Evolutionary conservation across 2,329 filamentous ascomycete species (phyloP), one percentile per base, ranked within the genome.

Genomic region (Talaromyces sp.): DNA sequence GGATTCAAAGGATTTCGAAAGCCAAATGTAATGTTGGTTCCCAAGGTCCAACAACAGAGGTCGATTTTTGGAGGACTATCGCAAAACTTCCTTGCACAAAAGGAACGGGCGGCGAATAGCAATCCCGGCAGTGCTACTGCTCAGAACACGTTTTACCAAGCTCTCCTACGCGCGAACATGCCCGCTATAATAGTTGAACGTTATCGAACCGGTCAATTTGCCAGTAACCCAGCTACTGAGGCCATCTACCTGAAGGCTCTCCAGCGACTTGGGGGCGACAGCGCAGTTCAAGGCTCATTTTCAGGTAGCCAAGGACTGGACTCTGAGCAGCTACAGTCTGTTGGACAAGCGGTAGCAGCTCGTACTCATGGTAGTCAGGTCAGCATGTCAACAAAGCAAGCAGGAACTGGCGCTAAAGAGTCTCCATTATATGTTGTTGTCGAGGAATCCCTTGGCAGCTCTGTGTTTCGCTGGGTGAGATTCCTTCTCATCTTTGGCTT

Each of bases 371-470:
- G 90, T 62, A 87, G 87, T 50, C 90, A 90, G 73, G 80, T 90
- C 66, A 81, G 81, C 63, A 79, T 83, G 54, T 80, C 79, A 64
- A 73, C 73, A 65, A 79, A 80, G 66, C 77, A 77, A 35, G 73
- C 74, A 54, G 88, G 88, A 45, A 87, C 86, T 58, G 93, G 93
- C 39, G 86, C 84, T 33, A 96, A 93, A 79, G 89, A 89, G 43
- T 88, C 90, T 56, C 94, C 94, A n/a, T 86, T 99, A 33, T 93
- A 98, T 74, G 95, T 99, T 49, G 91, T 98, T 13, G 92, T 99
- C 6, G 93, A 98, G 72, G 95, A 99, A 77, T 92, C 92, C 17
- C 84, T 91, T 61, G 88, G 91, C 63, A 88, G 86, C 68, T 85
- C 86, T 37, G 84, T 97, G 67, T 97, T 97, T 80, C 91, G 92